Base-by-base conservation (phyloP, 139 green algal species). In the Tetradesmus obliquus region DNA sequence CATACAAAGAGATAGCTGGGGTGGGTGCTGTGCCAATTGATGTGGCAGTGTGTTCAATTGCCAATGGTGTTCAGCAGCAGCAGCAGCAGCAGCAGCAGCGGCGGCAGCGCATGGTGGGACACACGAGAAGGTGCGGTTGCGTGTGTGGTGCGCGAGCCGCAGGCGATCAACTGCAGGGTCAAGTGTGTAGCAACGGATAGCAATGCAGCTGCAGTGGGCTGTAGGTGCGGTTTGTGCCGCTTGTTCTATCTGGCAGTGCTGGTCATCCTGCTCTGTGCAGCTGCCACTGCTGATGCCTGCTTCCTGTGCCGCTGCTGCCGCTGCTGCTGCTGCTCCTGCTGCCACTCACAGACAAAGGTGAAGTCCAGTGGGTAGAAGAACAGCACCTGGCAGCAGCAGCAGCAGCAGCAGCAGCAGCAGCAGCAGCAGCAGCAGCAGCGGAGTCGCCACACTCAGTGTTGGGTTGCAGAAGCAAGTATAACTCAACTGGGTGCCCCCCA, bases 261-360 rank as follows among this genome's bases (percentile, higher is more conserved):
- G 32, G 32, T 45, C 32, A 45, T 45, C 32, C 32, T 45, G 32
- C 32, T 45, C 32, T 5, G 17, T 12, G 62, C 62, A 15, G 62
- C 62, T 12, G 10, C 12, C 13, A 15, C 62, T 72, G 62, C 13
- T 72, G 62, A 20, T 72, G 62, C 62, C 71, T 85, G 45, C 45
- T 58, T 45, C 3, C 10, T 3, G 57, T 88, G 86, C 62, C 83
- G 66, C 51, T 55, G 45, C 51, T 55, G 51, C 86, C 71, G 69
- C 45, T 90, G 86, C 55, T 82, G 54, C 51, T 66, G 51, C 69
- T 53, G 51, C 22, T 90, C 69, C 69, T 81, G 53, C 71, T 72
- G 69, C 71, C 4, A 89, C 85, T 89, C 57, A 82, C 87, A 91
- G 76, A 91, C 87, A 69, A 91, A 91, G 76, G 87, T 91, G 87